Percentiles rank a stretch among this genome's conserved stretches.
phyloP scores from a whole-genome alignment of 192 early-diverging fungal genomes.

The Geosiphon pyriformis region DNA sequence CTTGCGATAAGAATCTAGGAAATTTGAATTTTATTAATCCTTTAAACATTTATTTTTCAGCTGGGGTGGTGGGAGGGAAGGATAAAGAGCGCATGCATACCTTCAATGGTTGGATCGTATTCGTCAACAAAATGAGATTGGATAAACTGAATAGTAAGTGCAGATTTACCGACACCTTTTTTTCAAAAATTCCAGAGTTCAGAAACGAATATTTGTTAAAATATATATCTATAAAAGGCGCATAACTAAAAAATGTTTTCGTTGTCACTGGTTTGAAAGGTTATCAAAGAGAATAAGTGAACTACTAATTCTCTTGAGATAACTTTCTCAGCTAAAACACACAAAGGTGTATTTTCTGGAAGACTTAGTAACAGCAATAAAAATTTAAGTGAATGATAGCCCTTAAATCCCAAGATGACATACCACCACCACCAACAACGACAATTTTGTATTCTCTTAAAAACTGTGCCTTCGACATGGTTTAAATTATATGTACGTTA shows the following conservation, averaged over 20 bases:
- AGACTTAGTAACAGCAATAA: not conserved
- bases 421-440: conserved; percentile 79
- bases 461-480: conserved; percentile 28
- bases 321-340: not conserved
- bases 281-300: too few species aligned
- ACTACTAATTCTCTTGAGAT: not conserved
- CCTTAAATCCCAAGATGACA: conserved; percentile 5
- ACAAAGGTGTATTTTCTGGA: too few species aligned
- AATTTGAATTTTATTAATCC: conserved; percentile 10
- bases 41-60: not conserved
- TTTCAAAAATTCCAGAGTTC: too few species aligned
- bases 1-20: conserved; percentile 89
- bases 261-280: too few species aligned
- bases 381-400: not conserved
- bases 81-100: too few species aligned
- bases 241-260: too few species aligned
- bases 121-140: conserved; percentile 80
- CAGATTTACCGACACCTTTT: conserved; percentile 73
- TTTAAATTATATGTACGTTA: conserved; percentile 18
- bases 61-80: too few species aligned
- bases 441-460: conserved; percentile 69
- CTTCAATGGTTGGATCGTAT: conserved; percentile 97
- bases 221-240: too few species aligned
- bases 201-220: too few species aligned
- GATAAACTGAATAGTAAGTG: conserved; percentile 78